Percentiles rank a stretch among this genome's conserved stretches.
phyloP scores from a whole-genome alignment of 768 basidiomycete genomes.

The Dictyophora rubrovolvata region DNA sequence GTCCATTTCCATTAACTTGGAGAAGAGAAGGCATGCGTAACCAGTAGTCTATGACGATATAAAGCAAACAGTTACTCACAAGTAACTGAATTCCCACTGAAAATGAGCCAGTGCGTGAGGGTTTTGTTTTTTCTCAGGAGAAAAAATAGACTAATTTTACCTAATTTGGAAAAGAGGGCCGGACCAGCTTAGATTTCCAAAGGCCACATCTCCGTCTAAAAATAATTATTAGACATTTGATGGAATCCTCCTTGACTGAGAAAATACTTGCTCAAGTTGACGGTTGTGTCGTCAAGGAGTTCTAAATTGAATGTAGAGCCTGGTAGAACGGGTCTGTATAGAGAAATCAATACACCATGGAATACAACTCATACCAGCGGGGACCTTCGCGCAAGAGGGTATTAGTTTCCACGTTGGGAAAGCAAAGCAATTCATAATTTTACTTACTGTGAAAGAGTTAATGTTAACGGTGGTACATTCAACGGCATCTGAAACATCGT shows the following conservation, averaged over 20 bases:
- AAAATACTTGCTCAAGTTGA: slow-evolving; percentile 41
- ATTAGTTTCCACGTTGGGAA: not conserved
- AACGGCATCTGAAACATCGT: slow-evolving; percentile 41
- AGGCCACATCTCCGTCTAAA: slow-evolving; percentile 46
- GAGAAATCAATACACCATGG: not conserved
- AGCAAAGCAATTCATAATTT: not conserved
- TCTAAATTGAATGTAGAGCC: slow-evolving; percentile 39
- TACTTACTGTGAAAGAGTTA: slow-evolving; percentile 40
- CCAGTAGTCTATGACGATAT: not conserved
- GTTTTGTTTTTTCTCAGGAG: not conserved
- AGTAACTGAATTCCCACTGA: slow-evolving; percentile 31
- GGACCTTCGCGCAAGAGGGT: not conserved
- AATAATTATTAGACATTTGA: not conserved
- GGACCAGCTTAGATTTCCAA: slow-evolving; percentile 41
- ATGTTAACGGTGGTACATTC: slow-evolving; percentile 50
- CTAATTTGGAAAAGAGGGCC: slow-evolving; percentile 46
- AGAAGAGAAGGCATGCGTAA: not conserved
- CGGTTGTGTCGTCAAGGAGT: slow-evolving; percentile 39
- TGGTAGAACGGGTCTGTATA: slow-evolving; percentile 24
- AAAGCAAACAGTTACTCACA: slow-evolving; percentile 25
- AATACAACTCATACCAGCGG: not conserved
- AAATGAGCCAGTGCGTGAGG: not conserved
- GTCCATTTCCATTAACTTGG: slow-evolving; percentile 29
- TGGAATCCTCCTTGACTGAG: not conserved
- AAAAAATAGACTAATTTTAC: not conserved